Percentiles rank a stretch among this genome's conserved stretches.
Evolutionary conservation across 257 asterid genomes (phyloP).

Genomic region (Craterostigma plantagineum): DNA sequence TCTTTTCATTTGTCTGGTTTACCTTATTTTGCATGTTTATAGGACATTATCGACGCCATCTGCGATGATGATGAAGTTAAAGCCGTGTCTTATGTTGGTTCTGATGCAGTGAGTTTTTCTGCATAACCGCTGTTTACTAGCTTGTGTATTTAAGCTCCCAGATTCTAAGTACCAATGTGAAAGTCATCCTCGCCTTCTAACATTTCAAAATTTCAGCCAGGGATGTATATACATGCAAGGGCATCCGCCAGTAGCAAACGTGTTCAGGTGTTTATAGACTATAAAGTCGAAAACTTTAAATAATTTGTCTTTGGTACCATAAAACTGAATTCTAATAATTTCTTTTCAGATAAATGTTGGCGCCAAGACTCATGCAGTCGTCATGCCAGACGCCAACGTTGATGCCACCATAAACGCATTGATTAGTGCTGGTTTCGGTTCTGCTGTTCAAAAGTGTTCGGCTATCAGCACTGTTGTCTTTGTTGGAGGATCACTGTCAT

Average conservation of each 20-base stretch:
- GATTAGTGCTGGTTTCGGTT: no score
- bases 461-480: no score
- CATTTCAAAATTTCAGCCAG: constrained; percentile 33
- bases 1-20: no score
- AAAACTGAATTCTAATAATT: no score
- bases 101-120: constrained; percentile 63
- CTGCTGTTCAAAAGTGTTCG: no score
- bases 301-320: no score
- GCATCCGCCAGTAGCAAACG: constrained; percentile 82
- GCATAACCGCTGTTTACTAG: constrained; percentile 3
- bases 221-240: constrained; percentile 86
- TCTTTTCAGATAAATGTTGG: no score
- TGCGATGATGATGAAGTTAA: constrained; percentile 81
- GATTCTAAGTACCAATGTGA: background rate
- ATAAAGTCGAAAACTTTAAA: no score
- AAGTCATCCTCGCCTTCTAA: background rate
- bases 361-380: no score
- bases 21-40: constrained; percentile 12
- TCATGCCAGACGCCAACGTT: no score
- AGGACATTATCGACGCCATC: constrained; percentile 71
- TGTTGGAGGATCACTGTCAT: no score
- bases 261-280: constrained; percentile 63
- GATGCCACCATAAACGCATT: no score
- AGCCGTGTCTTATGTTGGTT: constrained; percentile 84
- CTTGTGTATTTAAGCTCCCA: background rate